Base-by-base conservation (phyloP, 139 green algal genomes). In the Edaphochlamys debaryana region DNA sequence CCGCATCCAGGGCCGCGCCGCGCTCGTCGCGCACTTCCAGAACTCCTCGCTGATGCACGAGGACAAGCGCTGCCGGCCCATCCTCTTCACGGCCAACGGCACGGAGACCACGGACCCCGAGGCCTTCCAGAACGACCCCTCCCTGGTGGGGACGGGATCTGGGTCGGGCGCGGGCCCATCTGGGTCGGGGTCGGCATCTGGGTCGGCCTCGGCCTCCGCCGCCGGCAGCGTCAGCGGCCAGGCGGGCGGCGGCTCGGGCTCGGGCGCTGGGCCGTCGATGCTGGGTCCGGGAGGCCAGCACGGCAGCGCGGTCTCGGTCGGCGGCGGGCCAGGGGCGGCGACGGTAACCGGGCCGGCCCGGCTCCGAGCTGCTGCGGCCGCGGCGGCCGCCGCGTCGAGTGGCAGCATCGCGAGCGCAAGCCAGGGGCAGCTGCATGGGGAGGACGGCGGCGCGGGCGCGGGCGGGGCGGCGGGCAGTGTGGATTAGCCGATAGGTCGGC, bases 21-120 rank as follows among this genome's bases (percentile, higher is more conserved):
- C 95, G 5, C 93, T 99, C 37, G 90, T 99, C 27, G 90, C 93
- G 30, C 97, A 99, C 92, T 99, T 99, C 84, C 96, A 91, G 62
- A 99, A 99, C 94, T 97, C 92, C 48, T 95, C 82, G 71, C 92
- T 99, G 64, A 96, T 99, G 93, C 97, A 99, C 82, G 97, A 99
- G 91, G 97, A 99, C 93, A 99, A 99, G 93, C 94, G 95, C 78
- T 99, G 96, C 92, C 85, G 97, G 22, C 97, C 97, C 58, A 95
- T 99, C 40, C 90, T 99, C 6, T 99, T 99, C 89, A 89, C 92
- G 50, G 84, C 83, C 20, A 74, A 74, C 45, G 76, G 76, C 42
- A 66, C 76, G 8, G 76, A 82, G 32, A 66, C 76, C 42, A 74
- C 63, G 11, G 76, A 82, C 42, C 63, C 76, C 20, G 76, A 82